A percentile compares a stretch with the other conserved stretches of the same genome.
These are phyloP conservation scores for Umbelopsis sp. DNA, from an alignment of 371 early-diverging fungal species.

Conservation along the genomic window DNA sequence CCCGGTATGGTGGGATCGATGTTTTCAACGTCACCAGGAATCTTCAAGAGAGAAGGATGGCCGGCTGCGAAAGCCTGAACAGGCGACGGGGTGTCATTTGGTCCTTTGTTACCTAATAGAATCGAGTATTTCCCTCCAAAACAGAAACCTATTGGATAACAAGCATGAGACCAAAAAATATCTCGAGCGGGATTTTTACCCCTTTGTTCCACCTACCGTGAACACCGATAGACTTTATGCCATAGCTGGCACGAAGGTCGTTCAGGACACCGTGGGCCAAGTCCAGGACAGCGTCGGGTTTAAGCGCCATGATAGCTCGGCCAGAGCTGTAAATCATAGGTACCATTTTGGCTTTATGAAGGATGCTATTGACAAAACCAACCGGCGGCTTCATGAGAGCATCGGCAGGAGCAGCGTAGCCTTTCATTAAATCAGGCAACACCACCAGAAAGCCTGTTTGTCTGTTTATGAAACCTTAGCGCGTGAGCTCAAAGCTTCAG, in stretches of 20 bases:
- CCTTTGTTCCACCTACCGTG: neutral
- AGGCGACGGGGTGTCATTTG: neutral
- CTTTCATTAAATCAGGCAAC: conserved; percentile 10
- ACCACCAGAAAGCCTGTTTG: conserved; percentile 12
- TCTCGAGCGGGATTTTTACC: no score
- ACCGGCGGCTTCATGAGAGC: neutral
- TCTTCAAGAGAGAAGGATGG: neutral
- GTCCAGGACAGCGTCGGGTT: neutral
- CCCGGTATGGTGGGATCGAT: neutral
- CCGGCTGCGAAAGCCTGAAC: conserved; percentile 15
- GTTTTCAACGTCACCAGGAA: conserved; percentile 6
- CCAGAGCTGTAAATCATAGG: neutral
- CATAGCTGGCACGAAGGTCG: neutral
- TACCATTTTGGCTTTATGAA: neutral
- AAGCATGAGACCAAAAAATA: neutral
- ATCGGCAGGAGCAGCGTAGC: conserved; percentile 2
- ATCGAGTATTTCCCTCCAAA: conserved; percentile 13
- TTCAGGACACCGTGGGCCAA: neutral
- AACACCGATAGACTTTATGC: neutral
- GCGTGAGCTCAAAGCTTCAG: no score
- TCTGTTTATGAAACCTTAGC: neutral
- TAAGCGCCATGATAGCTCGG: neutral
- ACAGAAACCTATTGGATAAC: neutral
- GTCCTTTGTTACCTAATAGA: neutral
- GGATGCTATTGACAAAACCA: neutral